A percentile compares a stretch with the other conserved stretches of the same genome.
Evolutionary conservation across 2,329 filamentous ascomycete species (phyloP).

Genomic region (Monilinia aucupariae): DNA sequence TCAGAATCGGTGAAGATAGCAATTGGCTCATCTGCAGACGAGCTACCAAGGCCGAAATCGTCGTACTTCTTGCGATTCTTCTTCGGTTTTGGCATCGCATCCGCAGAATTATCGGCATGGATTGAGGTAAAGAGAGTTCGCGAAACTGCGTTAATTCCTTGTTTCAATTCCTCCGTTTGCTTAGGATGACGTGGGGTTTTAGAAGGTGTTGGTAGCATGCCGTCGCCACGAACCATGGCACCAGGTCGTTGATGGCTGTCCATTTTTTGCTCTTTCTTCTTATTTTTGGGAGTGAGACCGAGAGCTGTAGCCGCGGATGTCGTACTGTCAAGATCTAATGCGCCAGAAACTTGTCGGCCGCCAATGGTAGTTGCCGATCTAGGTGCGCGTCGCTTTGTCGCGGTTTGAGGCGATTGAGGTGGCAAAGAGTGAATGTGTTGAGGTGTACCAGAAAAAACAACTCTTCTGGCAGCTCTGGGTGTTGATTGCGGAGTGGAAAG

Average conservation of each 20-base stretch:
- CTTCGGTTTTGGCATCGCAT: constrained; percentile 56
- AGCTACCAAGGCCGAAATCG: constrained; percentile 52
- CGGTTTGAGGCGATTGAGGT: constrained; percentile 30
- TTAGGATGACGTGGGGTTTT: constrained; percentile 68
- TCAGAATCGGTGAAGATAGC: constrained; percentile 74
- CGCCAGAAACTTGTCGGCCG: constrained; percentile 44
- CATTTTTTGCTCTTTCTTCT: constrained; percentile 25
- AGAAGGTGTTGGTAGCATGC: constrained; percentile 69
- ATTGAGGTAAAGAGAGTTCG: constrained; percentile 54
- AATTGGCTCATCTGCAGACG: constrained; percentile 49
- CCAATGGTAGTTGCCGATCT: constrained; percentile 39
- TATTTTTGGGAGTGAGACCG: constrained; percentile 25
- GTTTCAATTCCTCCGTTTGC: constrained; percentile 44
- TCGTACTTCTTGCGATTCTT: constrained; percentile 52
- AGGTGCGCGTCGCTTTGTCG: constrained; percentile 27
- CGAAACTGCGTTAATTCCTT: constrained; percentile 50
- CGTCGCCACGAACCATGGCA: constrained; percentile 30
- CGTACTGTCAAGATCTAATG: constrained; percentile 42
- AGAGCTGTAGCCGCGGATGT: constrained; percentile 39
- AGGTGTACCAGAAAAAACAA: constrained; percentile 23
- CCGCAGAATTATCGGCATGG: constrained; percentile 41
- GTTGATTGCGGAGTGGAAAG: constrained; percentile 24
- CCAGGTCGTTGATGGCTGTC: constrained; percentile 23
- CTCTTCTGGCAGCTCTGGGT: constrained; percentile 22
- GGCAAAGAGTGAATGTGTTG: constrained; percentile 19